A percentile compares a stretch with the other conserved stretches of the same genome.
Evolutionary conservation across 805 yeast genomes (phyloP).

Genomic region (Ogataea populi-albae): DNA sequence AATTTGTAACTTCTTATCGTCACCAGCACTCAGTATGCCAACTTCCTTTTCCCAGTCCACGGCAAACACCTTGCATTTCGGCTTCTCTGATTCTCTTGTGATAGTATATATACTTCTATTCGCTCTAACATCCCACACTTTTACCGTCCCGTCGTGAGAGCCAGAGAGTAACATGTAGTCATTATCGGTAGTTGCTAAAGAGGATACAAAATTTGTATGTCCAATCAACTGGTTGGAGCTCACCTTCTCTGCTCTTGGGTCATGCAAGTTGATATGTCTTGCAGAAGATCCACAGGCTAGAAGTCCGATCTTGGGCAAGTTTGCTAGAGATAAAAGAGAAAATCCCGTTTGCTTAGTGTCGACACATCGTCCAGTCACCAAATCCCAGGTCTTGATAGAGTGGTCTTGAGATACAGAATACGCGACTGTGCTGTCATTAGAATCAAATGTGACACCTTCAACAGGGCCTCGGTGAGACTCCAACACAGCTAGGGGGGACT

Average conservation of each 20-base stretch:
- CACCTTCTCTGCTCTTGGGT: conserved; percentile 74
- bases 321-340: conserved; percentile 73
- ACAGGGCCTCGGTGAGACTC: conserved; percentile 87
- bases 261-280: conserved; percentile 92
- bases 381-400: conserved; percentile 93
- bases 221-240: conserved; percentile 77
- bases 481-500: conserved; percentile 75
- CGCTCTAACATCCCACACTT: conserved; percentile 94
- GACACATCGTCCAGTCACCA: conserved; percentile 78
- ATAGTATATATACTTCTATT: conserved; percentile 78
- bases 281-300: conserved; percentile 95
- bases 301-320: conserved; percentile 63
- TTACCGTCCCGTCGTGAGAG: conserved; percentile 94
- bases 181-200: conserved; percentile 71
- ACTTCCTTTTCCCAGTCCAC: conserved; percentile 78
- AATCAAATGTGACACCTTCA: conserved; percentile 75
- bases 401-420: conserved; percentile 97
- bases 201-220: conserved; percentile 87
- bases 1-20: conserved; percentile 88
- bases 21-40: conserved; percentile 91
- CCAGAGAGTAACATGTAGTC: conserved; percentile 83
- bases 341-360: conserved; percentile 87
- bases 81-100: conserved; percentile 60
- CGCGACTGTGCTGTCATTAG: conserved; percentile 71
- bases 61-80: conserved; percentile 70